phyloP scores from a whole-genome alignment of 352 stramenopile genomes.

The Globisporangium rhizosaccharum region DNA sequence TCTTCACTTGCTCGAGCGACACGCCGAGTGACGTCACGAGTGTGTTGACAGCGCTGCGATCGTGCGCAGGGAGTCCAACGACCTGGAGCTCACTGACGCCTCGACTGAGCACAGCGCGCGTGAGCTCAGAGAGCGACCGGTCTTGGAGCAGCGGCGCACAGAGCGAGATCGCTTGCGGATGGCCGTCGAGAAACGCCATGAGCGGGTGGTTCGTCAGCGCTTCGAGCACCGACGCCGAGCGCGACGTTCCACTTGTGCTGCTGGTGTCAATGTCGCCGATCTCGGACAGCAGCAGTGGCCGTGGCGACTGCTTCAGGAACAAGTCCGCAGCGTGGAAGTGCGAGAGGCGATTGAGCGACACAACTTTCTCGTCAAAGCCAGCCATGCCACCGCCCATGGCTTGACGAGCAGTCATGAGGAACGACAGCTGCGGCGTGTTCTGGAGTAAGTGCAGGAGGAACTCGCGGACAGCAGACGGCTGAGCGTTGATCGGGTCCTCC shows the following conservation, averaged over 20 bases:
- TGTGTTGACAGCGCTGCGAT: conserved; percentile 70
- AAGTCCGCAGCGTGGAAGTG: conserved; percentile 66
- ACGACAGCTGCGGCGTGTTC: conserved; percentile 47
- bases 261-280: conserved; percentile 45
- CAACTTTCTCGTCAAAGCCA: conserved; percentile 77
- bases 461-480: conserved; percentile 42
- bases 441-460: conserved; percentile 66
- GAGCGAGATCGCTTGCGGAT: conserved; percentile 76
- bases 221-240: conserved; percentile 44
- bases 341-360: conserved; percentile 68
- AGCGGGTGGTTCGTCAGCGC: conserved; percentile 59
- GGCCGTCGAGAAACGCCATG: conserved; percentile 76
- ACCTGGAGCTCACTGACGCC: conserved; percentile 68
- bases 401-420: conserved; percentile 70
- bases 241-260: conserved; percentile 15
- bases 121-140: conserved; percentile 66
- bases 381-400: conserved; percentile 64
- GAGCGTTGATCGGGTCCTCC: conserved; percentile 74
- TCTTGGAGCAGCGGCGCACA: conserved; percentile 72
- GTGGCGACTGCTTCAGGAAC: conserved; percentile 74
- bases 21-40: conserved; percentile 71
- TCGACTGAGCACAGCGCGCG: conserved; percentile 58
- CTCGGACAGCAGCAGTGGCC: conserved; percentile 58
- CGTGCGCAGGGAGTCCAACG: conserved; percentile 51
- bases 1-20: conserved; percentile 66